Evolutionary conservation across 495 filamentous ascomycete species (phyloP), one percentile per base, ranked within the genome.

Genomic region (Penicillium atrosanguineum): DNA sequence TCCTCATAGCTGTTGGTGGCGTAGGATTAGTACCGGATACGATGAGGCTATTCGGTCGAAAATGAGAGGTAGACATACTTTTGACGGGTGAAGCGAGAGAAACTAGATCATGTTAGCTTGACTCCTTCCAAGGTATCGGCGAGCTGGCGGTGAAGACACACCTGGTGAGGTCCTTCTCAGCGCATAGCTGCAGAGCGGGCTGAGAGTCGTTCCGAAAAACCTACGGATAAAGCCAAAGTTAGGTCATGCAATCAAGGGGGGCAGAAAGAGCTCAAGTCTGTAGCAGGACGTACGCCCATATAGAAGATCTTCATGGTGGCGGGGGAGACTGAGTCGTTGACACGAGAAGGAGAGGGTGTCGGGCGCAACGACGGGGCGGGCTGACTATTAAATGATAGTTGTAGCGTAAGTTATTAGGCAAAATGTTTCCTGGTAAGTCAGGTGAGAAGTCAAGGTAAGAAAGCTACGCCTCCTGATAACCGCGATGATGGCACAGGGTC

Each of bases 271-370:
- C 4, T 14, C 36, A n/a, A 11, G 28, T 34, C 49, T 58, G 47
- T 36, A 57, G 43, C 19, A 40, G 28, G 34, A 70, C 85, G 55
- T 85, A 95, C 91, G 53, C 91, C 91, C 62, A 95, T 89, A 75
- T 95, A 96, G 75, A 88, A 82, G 63, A 97, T 77, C 83, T 95
- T 96, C 93, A 97, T 96, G 70, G 52, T 84, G 75, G 68, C 71
- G 56, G 62, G 45, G 60, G 45, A 28, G 39, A 19, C 42, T n/a
- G 36, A 41, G 47, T 50, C 16, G 55, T 50, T 46, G n/a, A 36
- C 46, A 57, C 44, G 28, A 28, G 45, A 39, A 34, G 49, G 21
- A 44, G 42, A 48, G 6, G 34, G 31, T 46, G 44, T 37, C 19
- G 44, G 29, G 41, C 15, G 40, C 21, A 26, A 21, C 28, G 46